phyloP scores from a whole-genome alignment of 2,329 filamentous ascomycete genomes.

The Trichoderma sp. region DNA sequence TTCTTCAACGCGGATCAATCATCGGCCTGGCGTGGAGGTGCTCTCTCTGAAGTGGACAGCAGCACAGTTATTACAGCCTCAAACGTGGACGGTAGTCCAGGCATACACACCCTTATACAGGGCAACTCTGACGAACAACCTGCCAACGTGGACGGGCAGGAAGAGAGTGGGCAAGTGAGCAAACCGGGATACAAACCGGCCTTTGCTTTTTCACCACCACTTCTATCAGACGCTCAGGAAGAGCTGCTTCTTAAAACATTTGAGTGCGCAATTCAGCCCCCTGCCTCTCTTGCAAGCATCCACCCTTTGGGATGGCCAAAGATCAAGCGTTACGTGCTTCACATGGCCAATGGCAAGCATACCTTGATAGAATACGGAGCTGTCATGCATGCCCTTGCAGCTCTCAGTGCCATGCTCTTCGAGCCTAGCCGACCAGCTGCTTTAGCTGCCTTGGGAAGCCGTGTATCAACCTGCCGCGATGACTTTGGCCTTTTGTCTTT shows the following conservation, averaged over 20 bases:
- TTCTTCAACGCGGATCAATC: background rate
- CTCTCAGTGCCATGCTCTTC: slow-evolving; percentile 3
- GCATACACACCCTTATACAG: background rate
- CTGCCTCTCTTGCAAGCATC: background rate
- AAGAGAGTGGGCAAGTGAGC: background rate
- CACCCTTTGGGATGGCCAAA: background rate
- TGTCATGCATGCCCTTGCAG: background rate
- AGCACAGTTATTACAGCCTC: background rate
- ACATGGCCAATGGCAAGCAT: background rate
- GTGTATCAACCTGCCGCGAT: background rate
- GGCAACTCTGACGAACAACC: background rate
- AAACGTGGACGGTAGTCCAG: background rate
- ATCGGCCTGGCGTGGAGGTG: background rate
- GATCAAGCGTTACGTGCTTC: slow-evolving; percentile 1
- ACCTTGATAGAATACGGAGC: background rate
- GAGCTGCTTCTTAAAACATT: background rate
- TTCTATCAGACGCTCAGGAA: background rate
- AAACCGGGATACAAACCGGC: background rate
- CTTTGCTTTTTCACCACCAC: background rate
- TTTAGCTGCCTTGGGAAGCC: background rate
- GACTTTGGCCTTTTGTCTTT: background rate
- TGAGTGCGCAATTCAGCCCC: background rate
- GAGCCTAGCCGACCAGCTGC: background rate
- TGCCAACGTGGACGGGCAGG: background rate
- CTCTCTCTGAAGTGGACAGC: background rate